Conservation (phyloP, 345 rosid species). For the Hibiscus syriacus region DNA sequence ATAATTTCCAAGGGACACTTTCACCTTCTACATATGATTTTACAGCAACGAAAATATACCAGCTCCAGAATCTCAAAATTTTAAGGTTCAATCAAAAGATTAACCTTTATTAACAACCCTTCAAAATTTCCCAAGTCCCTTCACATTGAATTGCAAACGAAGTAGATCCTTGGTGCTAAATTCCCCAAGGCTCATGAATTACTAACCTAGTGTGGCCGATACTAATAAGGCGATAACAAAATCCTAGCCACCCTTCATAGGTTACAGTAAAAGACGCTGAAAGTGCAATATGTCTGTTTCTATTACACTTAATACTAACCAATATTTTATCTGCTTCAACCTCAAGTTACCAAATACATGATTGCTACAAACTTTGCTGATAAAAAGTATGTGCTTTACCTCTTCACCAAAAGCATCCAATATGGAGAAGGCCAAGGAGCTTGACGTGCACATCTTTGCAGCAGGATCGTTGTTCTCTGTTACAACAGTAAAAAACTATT, state of each 20-base stretch:
- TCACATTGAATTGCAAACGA: not conserved
- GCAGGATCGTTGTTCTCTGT: conserved; percentile 72
- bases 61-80: not conserved
- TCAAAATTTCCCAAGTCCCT: not conserved
- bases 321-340: not conserved
- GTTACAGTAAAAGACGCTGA: not conserved
- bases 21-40: not conserved
- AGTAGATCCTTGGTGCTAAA: not conserved
- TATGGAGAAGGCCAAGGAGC: conserved; percentile 92
- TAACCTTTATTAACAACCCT: not conserved
- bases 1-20: not conserved
- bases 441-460: conserved; percentile 75
- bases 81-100: not conserved
- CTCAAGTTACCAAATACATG: not conserved
- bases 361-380: not conserved
- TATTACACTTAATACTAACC: not conserved
- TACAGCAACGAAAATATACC: not conserved
- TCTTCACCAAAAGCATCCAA: conserved; percentile 94
- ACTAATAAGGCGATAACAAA: not conserved
- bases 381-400: conserved; percentile 31
- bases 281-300: not conserved
- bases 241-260: not conserved
- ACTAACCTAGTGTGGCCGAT: not conserved
- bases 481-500: conserved; percentile 13
- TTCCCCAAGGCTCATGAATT: not conserved